phyloP scores from a whole-genome alignment of 768 basidiomycete genomes.

The Naganishia kalamii region DNA sequence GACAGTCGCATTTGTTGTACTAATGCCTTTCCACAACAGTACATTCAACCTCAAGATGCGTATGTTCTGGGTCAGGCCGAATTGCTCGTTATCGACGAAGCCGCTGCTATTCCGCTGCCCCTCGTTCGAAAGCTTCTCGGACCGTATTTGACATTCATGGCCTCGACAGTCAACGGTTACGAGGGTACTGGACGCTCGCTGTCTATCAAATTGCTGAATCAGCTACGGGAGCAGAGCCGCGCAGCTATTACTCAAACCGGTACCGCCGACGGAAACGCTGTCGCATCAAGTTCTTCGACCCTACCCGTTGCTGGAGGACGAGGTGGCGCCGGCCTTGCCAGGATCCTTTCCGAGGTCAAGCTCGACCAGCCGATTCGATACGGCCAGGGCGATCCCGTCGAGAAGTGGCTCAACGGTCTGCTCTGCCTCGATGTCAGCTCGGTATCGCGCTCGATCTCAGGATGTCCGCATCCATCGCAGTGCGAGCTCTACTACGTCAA shows the following conservation, averaged over 20 bases:
- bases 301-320: conserved; percentile 7
- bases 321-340: conserved; percentile 48
- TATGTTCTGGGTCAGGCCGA: conserved; percentile 98
- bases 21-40: conserved; percentile 53
- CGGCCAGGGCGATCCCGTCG: conserved; percentile 73
- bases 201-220: conserved; percentile 94
- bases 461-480: conserved; percentile 87
- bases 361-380: conserved; percentile 94
- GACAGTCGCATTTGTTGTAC: background rate
- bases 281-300: conserved; percentile 45
- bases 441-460: conserved; percentile 50
- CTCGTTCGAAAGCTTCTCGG: conserved; percentile 92
- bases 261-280: conserved; percentile 46
- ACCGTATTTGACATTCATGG: conserved; percentile 91
- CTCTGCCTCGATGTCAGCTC: conserved; percentile 85
- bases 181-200: conserved; percentile 99
- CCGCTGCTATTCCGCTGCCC: conserved; percentile 93
- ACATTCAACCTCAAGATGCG: conserved; percentile 95
- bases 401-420: conserved; percentile 85
- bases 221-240: conserved; percentile 83
- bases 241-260: conserved; percentile 67
- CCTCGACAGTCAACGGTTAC: conserved; percentile 99
- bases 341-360: conserved; percentile 84
- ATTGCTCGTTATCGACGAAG: conserved; percentile 94
- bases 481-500: conserved; percentile 95